Evolutionary conservation across 495 filamentous ascomycete species (phyloP).

Genomic region (Acidiella bohemica): DNA sequence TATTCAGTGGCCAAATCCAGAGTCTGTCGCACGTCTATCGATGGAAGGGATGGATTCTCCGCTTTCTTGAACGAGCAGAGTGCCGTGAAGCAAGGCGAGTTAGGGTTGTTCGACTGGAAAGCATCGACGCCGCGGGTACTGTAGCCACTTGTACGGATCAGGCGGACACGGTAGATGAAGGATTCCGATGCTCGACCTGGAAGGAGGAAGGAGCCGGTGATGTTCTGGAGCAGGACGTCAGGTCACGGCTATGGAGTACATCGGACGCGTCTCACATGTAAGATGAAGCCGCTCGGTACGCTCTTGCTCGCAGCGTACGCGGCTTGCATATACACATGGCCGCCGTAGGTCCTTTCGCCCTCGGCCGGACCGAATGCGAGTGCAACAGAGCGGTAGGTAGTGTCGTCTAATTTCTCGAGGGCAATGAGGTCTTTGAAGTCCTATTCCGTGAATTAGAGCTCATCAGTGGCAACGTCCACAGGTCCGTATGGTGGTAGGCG

Average conservation of each 20-base stretch:
- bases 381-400: conserved; percentile 19
- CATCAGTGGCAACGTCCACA: not conserved
- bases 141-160: conserved; percentile 44
- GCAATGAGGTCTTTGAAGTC: conserved; percentile 20
- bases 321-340: conserved; percentile 54
- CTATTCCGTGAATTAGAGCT: not conserved
- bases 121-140: conserved; percentile 46
- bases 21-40: not conserved
- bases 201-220: conserved; percentile 54
- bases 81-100: conserved; percentile 44
- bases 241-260: not conserved
- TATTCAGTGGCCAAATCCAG: conserved; percentile 29
- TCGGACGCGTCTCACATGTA: conserved; percentile 46
- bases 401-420: conserved; percentile 20
- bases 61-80: conserved; percentile 47
- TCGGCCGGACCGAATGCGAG: conserved; percentile 17
- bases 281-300: conserved; percentile 37
- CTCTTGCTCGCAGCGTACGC: conserved; percentile 46
- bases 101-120: conserved; percentile 35
- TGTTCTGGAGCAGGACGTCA: conserved; percentile 33
- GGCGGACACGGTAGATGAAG: conserved; percentile 45
- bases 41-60: not conserved
- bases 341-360: conserved; percentile 35
- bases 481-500: not conserved
- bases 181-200: conserved; percentile 40